Evolutionary conservation across 1,284 basidiomycete species (phyloP), one percentile per base, ranked within the genome.

Genomic region (Trametes sp.): DNA sequence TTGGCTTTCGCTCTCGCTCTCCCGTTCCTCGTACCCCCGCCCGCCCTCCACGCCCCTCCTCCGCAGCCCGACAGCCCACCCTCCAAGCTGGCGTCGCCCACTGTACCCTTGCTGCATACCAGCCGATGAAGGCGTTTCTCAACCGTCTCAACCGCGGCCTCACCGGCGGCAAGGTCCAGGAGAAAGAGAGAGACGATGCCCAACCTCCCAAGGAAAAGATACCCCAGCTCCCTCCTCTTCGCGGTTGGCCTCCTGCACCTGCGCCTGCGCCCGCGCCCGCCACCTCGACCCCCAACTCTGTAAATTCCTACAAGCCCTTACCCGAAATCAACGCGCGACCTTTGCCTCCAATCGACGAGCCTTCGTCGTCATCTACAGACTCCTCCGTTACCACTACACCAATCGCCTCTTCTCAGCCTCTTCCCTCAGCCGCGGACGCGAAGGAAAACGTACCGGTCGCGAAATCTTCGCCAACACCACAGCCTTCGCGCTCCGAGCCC

Each of bases 41-140:
- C 65, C 67, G 63, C 70, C 58, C 59, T 70, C 67, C 68, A 64
- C 72, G 67, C 70, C 58, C 71, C 62, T 68, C 60, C 65, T 57
- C 64, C 59, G 62, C 58, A 65, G 64, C 64, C n/a, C n/a, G n/a
- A n/a, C 56, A 54, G 54, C 60, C 55, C 35, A 35, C 55, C 53
- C 46, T 52, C 41, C 63, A 55, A 59, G 62, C 70, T 72, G 67
- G 62, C 67, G 59, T 45, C 31, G 51, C 60, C 26, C 55, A 44
- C 53, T n/a, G n/a, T n/a, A 59, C 51, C 50, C 59, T 61, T 54
- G 66, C 61, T 54, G 59, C 64, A 61, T 49, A 36, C 50, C 54
- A 45, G 64, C 68, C 75, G 71, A 93, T 93, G 91, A 92, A 90
- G 82, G 91, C 90, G 54, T 89, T 92, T 70, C 84, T 93, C 75